Conservation (phyloP, 306 rosid species). For the Dalbergia oliveri region DNA sequence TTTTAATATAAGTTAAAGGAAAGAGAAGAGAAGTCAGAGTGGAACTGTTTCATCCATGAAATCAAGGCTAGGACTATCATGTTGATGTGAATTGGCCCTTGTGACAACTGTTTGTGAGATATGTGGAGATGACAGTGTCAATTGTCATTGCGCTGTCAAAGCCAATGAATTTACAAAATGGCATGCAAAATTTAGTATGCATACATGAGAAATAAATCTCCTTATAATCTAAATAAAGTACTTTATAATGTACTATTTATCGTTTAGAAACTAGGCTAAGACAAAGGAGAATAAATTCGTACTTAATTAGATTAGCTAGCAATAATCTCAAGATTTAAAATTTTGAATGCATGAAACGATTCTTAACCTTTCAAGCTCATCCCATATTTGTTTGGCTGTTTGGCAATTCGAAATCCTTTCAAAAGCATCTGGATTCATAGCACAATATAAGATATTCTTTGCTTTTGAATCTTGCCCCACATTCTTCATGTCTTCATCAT, state of each 20-base stretch:
- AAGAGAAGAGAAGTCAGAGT: neutral
- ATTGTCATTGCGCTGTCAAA: neutral
- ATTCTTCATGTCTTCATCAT: no score
- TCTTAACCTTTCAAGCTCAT: slow-evolving; percentile 9
- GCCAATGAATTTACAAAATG: neutral
- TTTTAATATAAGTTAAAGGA: neutral
- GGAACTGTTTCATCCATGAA: neutral
- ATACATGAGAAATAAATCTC: neutral
- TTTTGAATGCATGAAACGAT: neutral
- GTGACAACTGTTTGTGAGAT: rapidly evolving
- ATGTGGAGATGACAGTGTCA: neutral
- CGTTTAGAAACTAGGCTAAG: no score
- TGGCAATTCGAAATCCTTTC: neutral
- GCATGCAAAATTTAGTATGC: no score
- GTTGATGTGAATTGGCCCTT: neutral
- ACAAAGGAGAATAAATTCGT: no score
- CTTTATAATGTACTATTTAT: no score
- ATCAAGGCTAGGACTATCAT: neutral
- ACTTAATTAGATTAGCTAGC: no score
- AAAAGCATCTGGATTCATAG: neutral
- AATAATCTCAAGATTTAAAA: neutral
- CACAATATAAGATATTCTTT: slow-evolving; percentile 34
- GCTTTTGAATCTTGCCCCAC: slow-evolving; percentile 16
- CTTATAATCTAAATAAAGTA: no score
- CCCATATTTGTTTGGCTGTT: slow-evolving; percentile 40